These are phyloP conservation scores for Colletotrichum somersetense DNA, from an alignment of 2,329 filamentous ascomycete species.

Conservation along the genomic window DNA sequence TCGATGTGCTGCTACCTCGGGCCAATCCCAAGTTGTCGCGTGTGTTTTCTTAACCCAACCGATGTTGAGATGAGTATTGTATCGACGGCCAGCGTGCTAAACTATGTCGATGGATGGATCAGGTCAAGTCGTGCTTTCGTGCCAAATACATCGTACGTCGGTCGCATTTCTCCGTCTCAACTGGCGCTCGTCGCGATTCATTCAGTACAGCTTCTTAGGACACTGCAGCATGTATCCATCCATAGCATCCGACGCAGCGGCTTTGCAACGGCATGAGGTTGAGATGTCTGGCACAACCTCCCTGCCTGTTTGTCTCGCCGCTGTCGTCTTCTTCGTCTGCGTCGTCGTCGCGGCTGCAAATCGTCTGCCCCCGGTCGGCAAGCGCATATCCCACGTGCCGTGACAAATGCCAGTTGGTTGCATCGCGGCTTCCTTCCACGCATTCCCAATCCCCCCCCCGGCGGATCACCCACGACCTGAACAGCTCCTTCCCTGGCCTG, in stretches of 20 bases:
- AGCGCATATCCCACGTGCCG: constrained; percentile 29
- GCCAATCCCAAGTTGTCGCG: neutral
- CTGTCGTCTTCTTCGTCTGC: no score
- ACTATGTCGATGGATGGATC: no score
- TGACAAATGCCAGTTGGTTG: constrained; percentile 13
- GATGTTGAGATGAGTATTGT: neutral
- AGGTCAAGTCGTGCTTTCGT: neutral
- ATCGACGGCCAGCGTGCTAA: neutral
- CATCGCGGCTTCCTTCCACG: constrained; percentile 28
- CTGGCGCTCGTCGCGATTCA: neutral
- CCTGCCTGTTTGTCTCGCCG: neutral
- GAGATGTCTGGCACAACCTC: neutral
- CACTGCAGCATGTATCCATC: neutral
- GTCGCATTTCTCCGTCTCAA: neutral
- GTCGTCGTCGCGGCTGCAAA: neutral
- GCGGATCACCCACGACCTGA: constrained; percentile 20
- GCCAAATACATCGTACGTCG: neutral
- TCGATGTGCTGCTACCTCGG: neutral
- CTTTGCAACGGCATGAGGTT: constrained; percentile 1
- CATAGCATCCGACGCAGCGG: neutral
- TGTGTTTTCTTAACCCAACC: neutral
- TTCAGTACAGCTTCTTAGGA: neutral
- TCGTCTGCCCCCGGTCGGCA: constrained; percentile 11
- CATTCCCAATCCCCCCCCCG: constrained; percentile 8
- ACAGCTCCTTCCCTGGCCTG: neutral